These are phyloP conservation scores for Colletotrichum tabaci DNA, from an alignment of 2,329 filamentous ascomycete species.

Conservation along the genomic window DNA sequence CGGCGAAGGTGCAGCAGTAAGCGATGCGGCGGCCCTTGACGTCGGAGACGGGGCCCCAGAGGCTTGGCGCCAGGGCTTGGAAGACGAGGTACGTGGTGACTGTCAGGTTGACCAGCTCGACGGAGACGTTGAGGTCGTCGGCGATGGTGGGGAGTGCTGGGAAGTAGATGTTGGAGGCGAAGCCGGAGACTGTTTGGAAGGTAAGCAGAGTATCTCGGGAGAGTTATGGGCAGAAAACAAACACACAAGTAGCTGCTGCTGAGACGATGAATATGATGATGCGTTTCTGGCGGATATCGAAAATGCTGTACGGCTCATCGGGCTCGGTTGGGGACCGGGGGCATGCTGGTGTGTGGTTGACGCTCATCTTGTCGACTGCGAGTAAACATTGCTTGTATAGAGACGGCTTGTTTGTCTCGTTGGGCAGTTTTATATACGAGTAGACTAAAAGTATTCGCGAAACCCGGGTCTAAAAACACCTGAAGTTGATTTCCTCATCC, in stretches of 20 bases:
- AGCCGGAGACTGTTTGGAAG: slow-evolving; percentile 53
- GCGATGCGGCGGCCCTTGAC: slow-evolving; percentile 62
- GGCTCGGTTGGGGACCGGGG: background rate
- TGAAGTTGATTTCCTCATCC: background rate
- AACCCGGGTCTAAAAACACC: background rate
- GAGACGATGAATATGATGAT: slow-evolving; percentile 64
- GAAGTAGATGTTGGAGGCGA: slow-evolving; percentile 64
- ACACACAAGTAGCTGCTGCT: slow-evolving; percentile 65
- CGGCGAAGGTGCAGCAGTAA: slow-evolving; percentile 62
- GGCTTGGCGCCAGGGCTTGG: slow-evolving; percentile 67
- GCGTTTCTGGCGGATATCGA: slow-evolving; percentile 63
- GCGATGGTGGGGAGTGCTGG: slow-evolving; percentile 63
- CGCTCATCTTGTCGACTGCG: background rate
- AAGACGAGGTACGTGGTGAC: slow-evolving; percentile 63
- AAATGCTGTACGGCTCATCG: slow-evolving; percentile 63
- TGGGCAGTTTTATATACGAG: background rate
- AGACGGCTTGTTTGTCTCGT: too few species aligned
- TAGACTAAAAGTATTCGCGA: too few species aligned
- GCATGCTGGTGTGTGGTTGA: too few species aligned
- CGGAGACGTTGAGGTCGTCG: slow-evolving; percentile 57
- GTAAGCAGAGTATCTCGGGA: background rate
- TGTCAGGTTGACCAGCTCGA: slow-evolving; percentile 58
- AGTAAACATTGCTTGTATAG: background rate
- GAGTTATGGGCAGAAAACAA: fast-evolving
- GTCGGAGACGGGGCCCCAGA: slow-evolving; percentile 66